Evolutionary conservation across 495 filamentous ascomycete species (phyloP), one percentile per base, ranked within the genome.

Genomic region (Extremus antarcticus): DNA sequence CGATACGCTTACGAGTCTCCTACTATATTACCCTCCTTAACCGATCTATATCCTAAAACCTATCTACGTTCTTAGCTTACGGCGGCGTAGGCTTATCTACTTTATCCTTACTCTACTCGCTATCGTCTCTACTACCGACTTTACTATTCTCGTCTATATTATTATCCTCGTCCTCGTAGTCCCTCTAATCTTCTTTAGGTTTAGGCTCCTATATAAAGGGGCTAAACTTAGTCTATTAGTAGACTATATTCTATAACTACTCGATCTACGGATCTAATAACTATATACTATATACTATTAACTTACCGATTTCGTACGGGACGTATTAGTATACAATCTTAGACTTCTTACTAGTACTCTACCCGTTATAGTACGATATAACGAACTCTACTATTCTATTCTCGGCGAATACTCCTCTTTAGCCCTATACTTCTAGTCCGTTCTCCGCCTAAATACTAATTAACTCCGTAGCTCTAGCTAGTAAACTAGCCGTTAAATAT

Each of bases 401-500:
- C 43, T 59, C 41, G 8, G 55, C 35, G 25, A 57, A 57, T n/a
- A 57, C 3, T 3, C 22, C 22, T n/a, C 51, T 2, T 3, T 32
- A 10, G 16, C 32, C 56, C 13, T 53, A 24, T 32, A 25, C 38
- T 11, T 25, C 51, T 4, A 21, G n/a, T n/a, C n/a, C n/a, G n/a
- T n/a, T n/a, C n/a, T n/a, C 55, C 19, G 56, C 56, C 10, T 20
- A 23, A 10, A 70, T 29, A 20, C 50, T 65, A 1, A 70, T 35
- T 8, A 72, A 24, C 63, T 72, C 64, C 0, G 53, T 58, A 2
- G 53, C 62, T 15, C 68, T 53, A 8, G 52, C 63, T 1, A 61
- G 68, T 55, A 62, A 39, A n/a, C 69, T 58, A 3, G 29, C 54
- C 1, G 56, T 54, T 13, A 68, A 58, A 51, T 71, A 51, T n/a